Base-by-base conservation (phyloP, 345 rosid genomes). In the Geranium rotundifolium region DNA sequence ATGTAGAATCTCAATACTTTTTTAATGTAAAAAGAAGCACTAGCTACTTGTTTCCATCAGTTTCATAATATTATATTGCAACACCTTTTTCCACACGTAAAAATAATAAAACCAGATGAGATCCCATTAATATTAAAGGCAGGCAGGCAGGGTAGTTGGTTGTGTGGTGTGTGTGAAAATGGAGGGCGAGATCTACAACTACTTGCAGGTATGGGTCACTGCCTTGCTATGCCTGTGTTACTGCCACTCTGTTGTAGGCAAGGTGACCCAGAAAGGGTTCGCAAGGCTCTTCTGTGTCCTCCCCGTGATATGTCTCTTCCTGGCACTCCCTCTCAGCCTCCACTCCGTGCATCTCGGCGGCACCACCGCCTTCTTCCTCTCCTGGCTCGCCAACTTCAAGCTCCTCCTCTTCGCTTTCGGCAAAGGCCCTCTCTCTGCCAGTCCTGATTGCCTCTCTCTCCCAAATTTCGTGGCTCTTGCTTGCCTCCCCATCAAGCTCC, bases 401-500 rank as follows among this genome's bases (percentile, higher is more conserved):
- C 71, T 67, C 55, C 58, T 67, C 14, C 65, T 67, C 20, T 67
- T 67, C 16, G 65, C 62, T 20, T 68, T 56, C 7, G 62, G 62
- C 9, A 52, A 62, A 19, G 72, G 72, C n/a, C 72, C 72, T 57
- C 46, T 68, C 5, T 19, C n/a, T n/a, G n/a, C n/a, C n/a, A n/a
- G 39, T 4, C 29, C 18, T 23, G 61, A 59, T 2, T 34, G 9
- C 50, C 9, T 41, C 18, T 65, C 85, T 59, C 75, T 85, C 5
- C 71, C 79, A 7, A 58, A 63, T 34, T 89, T 86, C 62, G 19
- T 82, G 12, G 72, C 74, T 0, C n/a, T 82, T 4, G 74, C 87
- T 66, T 75, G 82, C 68, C 73, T 89, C 1, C 92, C 88, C 29
- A 77, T 89, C 73, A 82, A 86, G 65, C 64, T 82, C 67, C 84